These are phyloP conservation scores for Yarrowia deformans DNA, from an alignment of 805 yeast genomes.

Conservation along the genomic window DNA sequence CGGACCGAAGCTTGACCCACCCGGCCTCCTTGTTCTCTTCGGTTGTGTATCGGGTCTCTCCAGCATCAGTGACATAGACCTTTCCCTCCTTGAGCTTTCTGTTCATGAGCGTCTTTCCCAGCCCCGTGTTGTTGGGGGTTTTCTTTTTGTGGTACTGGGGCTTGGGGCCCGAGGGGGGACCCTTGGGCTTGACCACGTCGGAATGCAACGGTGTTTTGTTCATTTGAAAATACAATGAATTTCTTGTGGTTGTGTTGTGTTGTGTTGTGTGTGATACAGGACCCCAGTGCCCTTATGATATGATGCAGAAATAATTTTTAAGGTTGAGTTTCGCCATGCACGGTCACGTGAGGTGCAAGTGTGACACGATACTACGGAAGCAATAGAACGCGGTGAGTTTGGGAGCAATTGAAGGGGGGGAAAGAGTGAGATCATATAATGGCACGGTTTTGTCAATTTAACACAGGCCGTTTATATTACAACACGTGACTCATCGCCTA, in stretches of 20 bases:
- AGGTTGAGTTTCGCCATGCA: slow-evolving; percentile 3
- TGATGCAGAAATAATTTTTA: slow-evolving; percentile 29
- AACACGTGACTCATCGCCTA: not conserved
- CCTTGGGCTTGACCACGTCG: slow-evolving; percentile 39
- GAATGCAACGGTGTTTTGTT: slow-evolving; percentile 34
- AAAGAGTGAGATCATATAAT: too few relatives aligned
- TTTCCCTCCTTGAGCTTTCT: slow-evolving; percentile 56
- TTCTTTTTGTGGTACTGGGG: slow-evolving; percentile 75
- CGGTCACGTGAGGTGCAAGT: slow-evolving; percentile 26
- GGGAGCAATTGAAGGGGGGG: not conserved
- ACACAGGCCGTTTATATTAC: too few relatives aligned
- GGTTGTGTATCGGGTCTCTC: slow-evolving; percentile 86
- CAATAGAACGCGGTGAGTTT: too few relatives aligned
- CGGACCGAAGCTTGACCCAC: slow-evolving; percentile 91
- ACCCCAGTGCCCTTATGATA: not conserved
- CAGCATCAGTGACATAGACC: slow-evolving; percentile 63
- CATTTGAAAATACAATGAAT: not conserved
- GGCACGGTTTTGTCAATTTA: too few relatives aligned
- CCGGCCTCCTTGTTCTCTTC: slow-evolving; percentile 82
- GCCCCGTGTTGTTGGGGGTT: slow-evolving; percentile 69
- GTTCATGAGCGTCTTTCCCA: slow-evolving; percentile 83
- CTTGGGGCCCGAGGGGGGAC: slow-evolving; percentile 86
- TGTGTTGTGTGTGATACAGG: not conserved
- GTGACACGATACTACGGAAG: not conserved
- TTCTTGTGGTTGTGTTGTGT: not conserved